Percentiles rank a stretch among this genome's conserved stretches.
Evolutionary conservation across 208 protist species (phyloP).

Genomic region (Crithidia brevicula): DNA sequence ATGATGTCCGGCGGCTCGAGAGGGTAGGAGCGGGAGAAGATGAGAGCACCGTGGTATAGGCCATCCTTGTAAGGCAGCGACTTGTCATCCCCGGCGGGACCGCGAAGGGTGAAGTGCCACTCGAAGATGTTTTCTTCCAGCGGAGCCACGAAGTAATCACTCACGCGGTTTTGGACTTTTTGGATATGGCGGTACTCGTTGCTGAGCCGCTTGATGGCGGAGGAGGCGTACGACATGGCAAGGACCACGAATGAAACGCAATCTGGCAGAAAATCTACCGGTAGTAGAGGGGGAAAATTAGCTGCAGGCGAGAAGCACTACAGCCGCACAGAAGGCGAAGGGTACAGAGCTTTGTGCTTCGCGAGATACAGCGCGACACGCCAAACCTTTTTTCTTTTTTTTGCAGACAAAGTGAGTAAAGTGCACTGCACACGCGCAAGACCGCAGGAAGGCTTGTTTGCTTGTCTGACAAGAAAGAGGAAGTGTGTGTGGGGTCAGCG

Average conservation of each 20-base stretch:
- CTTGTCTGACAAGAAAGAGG: too few relatives aligned
- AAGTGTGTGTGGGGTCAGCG: too few relatives aligned
- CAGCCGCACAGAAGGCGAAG: too few relatives aligned
- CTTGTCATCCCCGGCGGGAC: slow-evolving; percentile 52
- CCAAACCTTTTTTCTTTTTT: too few relatives aligned
- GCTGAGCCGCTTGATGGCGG: slow-evolving; percentile 76
- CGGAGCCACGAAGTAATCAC: slow-evolving; percentile 66
- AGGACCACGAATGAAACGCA: too few relatives aligned
- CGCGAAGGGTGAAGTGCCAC: slow-evolving; percentile 98
- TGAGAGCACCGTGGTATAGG: slow-evolving; percentile 86
- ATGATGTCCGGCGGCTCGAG: slow-evolving; percentile 87
- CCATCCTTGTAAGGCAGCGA: slow-evolving; percentile 68
- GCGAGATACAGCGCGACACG: too few relatives aligned
- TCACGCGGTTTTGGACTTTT: slow-evolving; percentile 42
- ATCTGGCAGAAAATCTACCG: too few relatives aligned
- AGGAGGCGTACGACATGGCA: slow-evolving; percentile 35
- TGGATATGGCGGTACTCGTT: slow-evolving; percentile 62
- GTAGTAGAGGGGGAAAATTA: slow-evolving; percentile 19
- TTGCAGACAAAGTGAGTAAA: too few relatives aligned
- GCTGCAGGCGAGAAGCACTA: too few relatives aligned
- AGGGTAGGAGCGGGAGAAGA: slow-evolving; percentile 87
- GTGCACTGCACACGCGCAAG: too few relatives aligned
- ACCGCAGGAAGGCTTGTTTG: too few relatives aligned
- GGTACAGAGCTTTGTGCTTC: too few relatives aligned
- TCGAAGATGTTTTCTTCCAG: slow-evolving; percentile 97